phyloP scores from a whole-genome alignment of 75 land plant genomes.

The Picea sitchensis region DNA sequence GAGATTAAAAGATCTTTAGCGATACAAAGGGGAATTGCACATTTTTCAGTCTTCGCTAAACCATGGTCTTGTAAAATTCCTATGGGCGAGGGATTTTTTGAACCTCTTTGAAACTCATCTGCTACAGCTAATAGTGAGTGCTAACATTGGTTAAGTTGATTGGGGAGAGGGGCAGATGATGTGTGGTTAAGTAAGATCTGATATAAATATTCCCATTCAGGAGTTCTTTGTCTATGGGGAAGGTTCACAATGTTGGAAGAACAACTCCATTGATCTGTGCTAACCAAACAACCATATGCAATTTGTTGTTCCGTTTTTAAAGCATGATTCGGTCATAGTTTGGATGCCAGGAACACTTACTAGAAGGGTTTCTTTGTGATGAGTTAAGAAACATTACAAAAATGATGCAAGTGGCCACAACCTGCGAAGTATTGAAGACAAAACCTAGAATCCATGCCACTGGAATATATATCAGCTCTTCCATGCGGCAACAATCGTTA shows the following conservation, averaged over 20 bases:
- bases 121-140: constrained; percentile 5
- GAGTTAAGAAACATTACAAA: not conserved
- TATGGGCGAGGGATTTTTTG: constrained; percentile 49
- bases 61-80: constrained; percentile 47
- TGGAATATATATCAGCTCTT: constrained; percentile 19
- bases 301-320: not conserved
- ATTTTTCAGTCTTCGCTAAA: constrained; percentile 30
- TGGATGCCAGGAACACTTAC: not conserved
- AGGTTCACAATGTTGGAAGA: not conserved
- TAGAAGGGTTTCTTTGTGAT: not conserved
- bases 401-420: constrained; percentile 3
- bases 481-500: constrained; percentile 2
- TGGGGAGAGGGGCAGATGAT: constrained; percentile 2
- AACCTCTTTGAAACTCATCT: constrained; percentile 20
- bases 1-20: not conserved
- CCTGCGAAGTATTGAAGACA: constrained; percentile 13
- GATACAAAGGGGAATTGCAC: constrained; percentile 6
- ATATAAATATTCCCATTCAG: not conserved
- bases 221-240: not conserved
- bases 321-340: not conserved
- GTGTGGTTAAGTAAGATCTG: not conserved
- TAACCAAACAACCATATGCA: not conserved
- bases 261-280: not conserved
- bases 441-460: constrained; percentile 16
- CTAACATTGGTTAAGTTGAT: not conserved